Percentiles rank a stretch among this genome's conserved stretches.
phyloP scores from a whole-genome alignment of 2,329 filamentous ascomycete genomes.

The Zasmidium cellare region DNA sequence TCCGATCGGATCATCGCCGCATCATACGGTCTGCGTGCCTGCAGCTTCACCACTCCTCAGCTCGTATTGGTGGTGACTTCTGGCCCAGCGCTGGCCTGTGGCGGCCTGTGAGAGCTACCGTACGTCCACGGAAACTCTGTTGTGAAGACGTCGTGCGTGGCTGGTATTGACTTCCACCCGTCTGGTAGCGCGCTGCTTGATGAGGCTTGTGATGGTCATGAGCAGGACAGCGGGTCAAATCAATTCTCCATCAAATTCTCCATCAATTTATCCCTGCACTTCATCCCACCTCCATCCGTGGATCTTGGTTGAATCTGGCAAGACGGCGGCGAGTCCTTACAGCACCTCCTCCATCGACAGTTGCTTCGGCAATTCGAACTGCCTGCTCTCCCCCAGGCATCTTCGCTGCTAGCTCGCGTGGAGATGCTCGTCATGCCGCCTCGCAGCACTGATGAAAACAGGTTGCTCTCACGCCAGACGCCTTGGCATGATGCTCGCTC shows the following conservation, averaged over 20 bases:
- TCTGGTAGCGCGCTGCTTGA: too few species aligned
- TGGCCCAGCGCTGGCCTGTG: background rate
- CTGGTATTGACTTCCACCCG: too few species aligned
- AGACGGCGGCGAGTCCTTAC: background rate
- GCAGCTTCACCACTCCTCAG: background rate
- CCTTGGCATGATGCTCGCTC: background rate
- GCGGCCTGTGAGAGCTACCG: background rate
- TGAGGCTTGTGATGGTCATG: background rate
- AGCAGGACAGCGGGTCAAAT: too few species aligned
- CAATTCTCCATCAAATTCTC: too few species aligned
- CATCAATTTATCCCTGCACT: background rate
- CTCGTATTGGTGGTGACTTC: background rate
- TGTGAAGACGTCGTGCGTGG: too few species aligned
- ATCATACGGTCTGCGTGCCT: background rate
- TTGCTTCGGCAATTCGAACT: background rate
- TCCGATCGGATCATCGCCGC: background rate
- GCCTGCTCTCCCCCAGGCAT: background rate
- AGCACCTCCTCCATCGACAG: background rate
- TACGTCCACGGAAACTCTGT: too few species aligned
- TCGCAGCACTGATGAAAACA: background rate
- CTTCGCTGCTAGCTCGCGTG: conserved; percentile 2
- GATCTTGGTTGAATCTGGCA: background rate
- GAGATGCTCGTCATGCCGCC: background rate
- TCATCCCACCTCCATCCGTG: background rate
- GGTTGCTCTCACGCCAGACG: background rate